A percentile compares a stretch with the other conserved stretches of the same genome.
Conservation (phyloP, 495 filamentous ascomycete genomes). For the Hypomontagnella submonticulosa region DNA sequence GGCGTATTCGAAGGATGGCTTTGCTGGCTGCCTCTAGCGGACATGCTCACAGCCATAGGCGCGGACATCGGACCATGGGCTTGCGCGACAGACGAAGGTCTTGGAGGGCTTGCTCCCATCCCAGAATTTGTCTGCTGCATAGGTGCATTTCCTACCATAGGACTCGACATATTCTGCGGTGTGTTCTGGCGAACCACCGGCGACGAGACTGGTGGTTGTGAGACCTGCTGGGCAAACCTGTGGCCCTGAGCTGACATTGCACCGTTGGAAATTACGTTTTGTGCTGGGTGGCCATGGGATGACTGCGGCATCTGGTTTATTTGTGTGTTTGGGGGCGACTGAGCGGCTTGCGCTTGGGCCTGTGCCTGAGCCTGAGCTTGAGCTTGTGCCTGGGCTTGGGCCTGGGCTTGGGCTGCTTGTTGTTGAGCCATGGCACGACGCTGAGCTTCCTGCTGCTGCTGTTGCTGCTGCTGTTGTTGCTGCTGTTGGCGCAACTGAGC, state of each 20-base stretch:
- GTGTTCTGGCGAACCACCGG: conserved; percentile 83
- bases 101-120: conserved; percentile 79
- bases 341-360: conserved; percentile 52
- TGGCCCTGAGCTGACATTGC: conserved; percentile 63
- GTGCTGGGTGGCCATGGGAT: conserved; percentile 56
- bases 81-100: conserved; percentile 81
- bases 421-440: conserved; percentile 40
- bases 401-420: conserved; percentile 48
- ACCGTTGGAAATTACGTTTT: conserved; percentile 59
- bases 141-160: conserved; percentile 74
- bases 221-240: conserved; percentile 66
- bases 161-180: conserved; percentile 80
- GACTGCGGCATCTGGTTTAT: conserved; percentile 41
- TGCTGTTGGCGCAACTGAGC: conserved; percentile 47
- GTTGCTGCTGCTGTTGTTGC: conserved; percentile 47
- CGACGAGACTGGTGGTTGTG: conserved; percentile 78
- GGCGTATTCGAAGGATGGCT: conserved; percentile 81
- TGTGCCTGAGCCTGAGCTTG: conserved; percentile 57
- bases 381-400: conserved; percentile 63
- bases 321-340: conserved; percentile 48
- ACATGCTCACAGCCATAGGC: conserved; percentile 77
- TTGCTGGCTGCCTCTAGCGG: conserved; percentile 81
- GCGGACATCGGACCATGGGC: conserved; percentile 71
- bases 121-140: conserved; percentile 85
- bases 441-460: conserved; percentile 51